A percentile compares a stretch with the other conserved stretches of the same genome.
phyloP scores from a whole-genome alignment of 768 basidiomycete species.

The Trametes meyenii region DNA sequence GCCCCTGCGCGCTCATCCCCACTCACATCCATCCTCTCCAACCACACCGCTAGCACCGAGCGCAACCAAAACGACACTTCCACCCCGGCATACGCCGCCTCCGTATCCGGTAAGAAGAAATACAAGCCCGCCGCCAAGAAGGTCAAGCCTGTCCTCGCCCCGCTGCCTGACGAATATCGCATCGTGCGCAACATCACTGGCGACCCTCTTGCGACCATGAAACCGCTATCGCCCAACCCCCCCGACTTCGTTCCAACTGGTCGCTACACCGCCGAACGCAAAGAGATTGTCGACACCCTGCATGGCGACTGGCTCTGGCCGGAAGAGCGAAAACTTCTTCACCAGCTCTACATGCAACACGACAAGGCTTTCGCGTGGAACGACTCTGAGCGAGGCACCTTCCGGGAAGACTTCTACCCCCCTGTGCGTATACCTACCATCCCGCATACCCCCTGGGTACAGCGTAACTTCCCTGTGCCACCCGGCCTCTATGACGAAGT shows the following conservation, averaged over 20 bases:
- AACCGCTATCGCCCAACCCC: slow-evolving; percentile 10
- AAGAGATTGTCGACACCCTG: slow-evolving; percentile 10
- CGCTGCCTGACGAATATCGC: slow-evolving; percentile 25
- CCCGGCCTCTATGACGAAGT: slow-evolving; percentile 35
- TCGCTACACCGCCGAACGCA: slow-evolving; percentile 25
- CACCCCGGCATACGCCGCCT: too few species aligned
- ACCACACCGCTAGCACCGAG: too few species aligned
- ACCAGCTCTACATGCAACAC: slow-evolving; percentile 34
- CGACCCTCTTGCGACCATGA: slow-evolving; percentile 22
- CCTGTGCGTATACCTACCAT: slow-evolving; percentile 38
- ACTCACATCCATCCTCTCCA: too few species aligned
- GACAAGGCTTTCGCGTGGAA: slow-evolving; percentile 41
- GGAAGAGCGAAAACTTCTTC: slow-evolving; percentile 36
- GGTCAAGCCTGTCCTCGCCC: slow-evolving; percentile 22
- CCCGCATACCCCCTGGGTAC: slow-evolving; percentile 31
- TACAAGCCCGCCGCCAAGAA: slow-evolving; percentile 31
- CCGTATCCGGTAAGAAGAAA: too few species aligned
- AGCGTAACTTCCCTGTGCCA: slow-evolving; percentile 33
- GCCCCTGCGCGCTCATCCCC: too few species aligned
- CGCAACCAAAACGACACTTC: too few species aligned
- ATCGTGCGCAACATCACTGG: slow-evolving; percentile 20
- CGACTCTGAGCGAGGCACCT: slow-evolving; percentile 39
- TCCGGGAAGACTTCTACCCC: slow-evolving; percentile 35
- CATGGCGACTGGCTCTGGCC: slow-evolving; percentile 35
- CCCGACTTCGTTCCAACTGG: slow-evolving; percentile 8